Evolutionary conservation across 1,139 yeast genomes (phyloP).

Genomic region (Kodamaea derodonti): DNA sequence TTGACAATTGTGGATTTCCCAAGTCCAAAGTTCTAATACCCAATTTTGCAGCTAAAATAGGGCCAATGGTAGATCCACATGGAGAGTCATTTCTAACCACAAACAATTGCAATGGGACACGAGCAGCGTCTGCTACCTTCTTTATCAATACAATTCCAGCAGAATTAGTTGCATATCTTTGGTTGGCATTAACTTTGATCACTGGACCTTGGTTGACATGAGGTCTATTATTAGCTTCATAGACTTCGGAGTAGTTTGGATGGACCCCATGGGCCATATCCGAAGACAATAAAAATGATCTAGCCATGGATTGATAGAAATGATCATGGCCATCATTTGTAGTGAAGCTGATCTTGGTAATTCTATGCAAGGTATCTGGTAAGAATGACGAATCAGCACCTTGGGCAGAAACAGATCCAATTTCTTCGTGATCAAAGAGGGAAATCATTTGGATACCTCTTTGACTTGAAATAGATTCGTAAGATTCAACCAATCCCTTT

Average conservation of each 20-base stretch:
- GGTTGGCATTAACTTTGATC: slow-evolving; percentile 89
- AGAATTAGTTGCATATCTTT: slow-evolving; percentile 90
- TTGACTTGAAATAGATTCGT: slow-evolving; percentile 38
- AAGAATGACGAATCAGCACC: slow-evolving; percentile 94
- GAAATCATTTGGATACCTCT: slow-evolving; percentile 68
- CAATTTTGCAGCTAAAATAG: slow-evolving; percentile 80
- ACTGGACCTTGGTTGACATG: slow-evolving; percentile 86
- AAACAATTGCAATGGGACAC: slow-evolving; percentile 74
- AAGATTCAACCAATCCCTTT: slow-evolving; percentile 62
- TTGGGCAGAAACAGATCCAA: slow-evolving; percentile 91
- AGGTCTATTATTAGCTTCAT: slow-evolving; percentile 79
- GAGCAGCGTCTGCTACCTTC: slow-evolving; percentile 60
- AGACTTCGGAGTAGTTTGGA: slow-evolving; percentile 77
- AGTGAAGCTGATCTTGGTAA: slow-evolving; percentile 43
- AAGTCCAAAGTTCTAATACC: slow-evolving; percentile 89
- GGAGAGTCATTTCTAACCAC: slow-evolving; percentile 91
- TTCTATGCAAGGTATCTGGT: slow-evolving; percentile 69
- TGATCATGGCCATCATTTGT: slow-evolving; percentile 14
- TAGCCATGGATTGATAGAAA: slow-evolving; percentile 65
- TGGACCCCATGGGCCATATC: slow-evolving; percentile 98
- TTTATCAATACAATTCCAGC: slow-evolving; percentile 81
- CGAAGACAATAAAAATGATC: slow-evolving; percentile 84
- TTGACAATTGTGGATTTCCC: slow-evolving; percentile 91
- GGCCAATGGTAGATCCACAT: slow-evolving; percentile 97
- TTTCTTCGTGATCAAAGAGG: slow-evolving; percentile 91